These are phyloP conservation scores for Didymella pomorum DNA, from an alignment of 2,329 filamentous ascomycete genomes.

Conservation along the genomic window DNA sequence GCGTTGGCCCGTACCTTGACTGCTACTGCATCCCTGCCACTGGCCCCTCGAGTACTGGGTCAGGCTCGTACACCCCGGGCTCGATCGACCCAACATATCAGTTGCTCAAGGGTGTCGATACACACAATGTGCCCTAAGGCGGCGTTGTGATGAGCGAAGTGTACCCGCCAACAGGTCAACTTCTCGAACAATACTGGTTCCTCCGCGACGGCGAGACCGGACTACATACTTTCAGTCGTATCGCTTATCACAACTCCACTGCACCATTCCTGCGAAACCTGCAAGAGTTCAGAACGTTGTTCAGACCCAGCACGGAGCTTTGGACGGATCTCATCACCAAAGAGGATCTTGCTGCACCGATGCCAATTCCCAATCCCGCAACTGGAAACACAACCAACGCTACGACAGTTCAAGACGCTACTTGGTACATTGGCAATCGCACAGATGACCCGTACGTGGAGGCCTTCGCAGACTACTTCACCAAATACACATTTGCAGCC, in stretches of 20 bases:
- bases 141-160: conserved; percentile 68
- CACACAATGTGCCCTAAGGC: conserved; percentile 60
- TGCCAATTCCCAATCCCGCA: conserved; percentile 7
- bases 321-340: conserved; percentile 69
- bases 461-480: conserved; percentile 68
- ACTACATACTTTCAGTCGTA: conserved; percentile 67
- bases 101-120: conserved; percentile 62
- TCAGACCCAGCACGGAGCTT: conserved; percentile 65
- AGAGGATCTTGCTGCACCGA: conserved; percentile 2
- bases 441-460: conserved; percentile 64
- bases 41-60: conserved; percentile 6
- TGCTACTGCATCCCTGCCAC: conserved; percentile 66
- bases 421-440: conserved; percentile 66
- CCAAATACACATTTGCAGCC: conserved; percentile 70
- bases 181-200: conserved; percentile 72
- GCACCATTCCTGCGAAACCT: conserved; percentile 65
- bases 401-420: conserved; percentile 69
- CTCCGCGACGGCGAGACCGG: conserved; percentile 69
- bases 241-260: conserved; percentile 66
- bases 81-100: conserved; percentile 57
- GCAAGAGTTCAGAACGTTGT: conserved; percentile 68
- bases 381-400: conserved; percentile 44
- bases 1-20: conserved; percentile 64
- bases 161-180: conserved; percentile 65
- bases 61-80: conserved; percentile 67